phyloP scores from a whole-genome alignment of 306 rosid species.

The Ceratonia siliqua region DNA sequence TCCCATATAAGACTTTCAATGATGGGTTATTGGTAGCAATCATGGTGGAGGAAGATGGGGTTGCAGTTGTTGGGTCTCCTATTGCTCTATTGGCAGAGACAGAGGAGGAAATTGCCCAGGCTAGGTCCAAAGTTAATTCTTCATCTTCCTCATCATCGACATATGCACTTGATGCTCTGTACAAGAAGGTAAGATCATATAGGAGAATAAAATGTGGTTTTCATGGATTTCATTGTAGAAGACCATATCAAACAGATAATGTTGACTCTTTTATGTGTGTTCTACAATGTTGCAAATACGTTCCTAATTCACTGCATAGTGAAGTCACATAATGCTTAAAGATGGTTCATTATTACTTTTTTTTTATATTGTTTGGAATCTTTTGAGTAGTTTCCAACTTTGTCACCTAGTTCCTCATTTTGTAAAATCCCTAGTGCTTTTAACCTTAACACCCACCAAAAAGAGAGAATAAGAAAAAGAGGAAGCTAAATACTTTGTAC shows the following conservation, averaged over 20 bases:
- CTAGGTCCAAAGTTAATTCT: slow-evolving; percentile 65
- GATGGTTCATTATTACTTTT: background rate
- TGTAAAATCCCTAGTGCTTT: background rate
- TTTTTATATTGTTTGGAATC: background rate
- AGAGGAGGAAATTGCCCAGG: slow-evolving; percentile 74
- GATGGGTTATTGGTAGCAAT: slow-evolving; percentile 94
- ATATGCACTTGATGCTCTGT: slow-evolving; percentile 82
- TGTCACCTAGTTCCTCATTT: background rate
- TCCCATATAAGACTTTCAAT: slow-evolving; percentile 94
- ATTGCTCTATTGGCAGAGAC: slow-evolving; percentile 89
- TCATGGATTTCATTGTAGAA: background rate
- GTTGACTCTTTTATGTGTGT: background rate
- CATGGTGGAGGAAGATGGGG: slow-evolving; percentile 88
- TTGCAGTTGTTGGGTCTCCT: slow-evolving; percentile 86
- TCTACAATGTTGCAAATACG: background rate
- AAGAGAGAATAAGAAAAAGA: background rate
- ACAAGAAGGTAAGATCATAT: slow-evolving; percentile 68
- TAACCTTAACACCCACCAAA: background rate
- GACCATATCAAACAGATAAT: background rate
- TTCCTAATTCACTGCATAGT: background rate
- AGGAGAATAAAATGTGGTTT: background rate
- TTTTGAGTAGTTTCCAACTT: background rate
- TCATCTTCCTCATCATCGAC: slow-evolving; percentile 48
- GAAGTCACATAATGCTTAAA: background rate
- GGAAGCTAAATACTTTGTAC: background rate